Percentiles rank a stretch among this genome's conserved stretches.
phyloP scores from a whole-genome alignment of 1,139 yeast species.

The Hyphopichia khmerensis region DNA sequence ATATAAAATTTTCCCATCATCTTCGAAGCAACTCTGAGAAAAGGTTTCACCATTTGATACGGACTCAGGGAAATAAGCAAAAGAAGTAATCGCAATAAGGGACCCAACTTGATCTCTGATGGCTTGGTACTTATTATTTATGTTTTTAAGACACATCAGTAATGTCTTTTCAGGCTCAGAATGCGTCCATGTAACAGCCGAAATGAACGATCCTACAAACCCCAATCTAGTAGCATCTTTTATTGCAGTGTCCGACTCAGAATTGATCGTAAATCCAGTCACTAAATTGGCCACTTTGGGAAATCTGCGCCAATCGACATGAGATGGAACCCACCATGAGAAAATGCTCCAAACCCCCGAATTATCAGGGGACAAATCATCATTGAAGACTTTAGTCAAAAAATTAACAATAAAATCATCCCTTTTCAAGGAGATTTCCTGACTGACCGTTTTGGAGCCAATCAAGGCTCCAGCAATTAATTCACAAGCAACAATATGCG shows the following conservation, averaged over 20 bases:
- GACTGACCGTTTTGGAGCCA: slow-evolving; percentile 40
- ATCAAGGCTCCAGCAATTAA: slow-evolving; percentile 57
- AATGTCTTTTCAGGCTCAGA: slow-evolving; percentile 50
- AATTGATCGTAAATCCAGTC: slow-evolving; percentile 48
- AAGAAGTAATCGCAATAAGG: slow-evolving; percentile 56
- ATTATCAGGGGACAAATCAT: slow-evolving; percentile 76
- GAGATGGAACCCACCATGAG: slow-evolving; percentile 71
- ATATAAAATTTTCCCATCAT: slow-evolving; percentile 15
- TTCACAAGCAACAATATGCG: slow-evolving; percentile 65
- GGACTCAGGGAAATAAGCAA: slow-evolving; percentile 53
- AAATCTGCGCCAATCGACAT: slow-evolving; percentile 66
- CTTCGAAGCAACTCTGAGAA: slow-evolving; percentile 32
- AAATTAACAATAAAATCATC: slow-evolving; percentile 49
- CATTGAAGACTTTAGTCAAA: slow-evolving; percentile 46
- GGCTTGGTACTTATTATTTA: slow-evolving; percentile 67
- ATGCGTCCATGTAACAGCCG: slow-evolving; percentile 59
- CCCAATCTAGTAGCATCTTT: slow-evolving; percentile 63
- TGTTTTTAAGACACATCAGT: slow-evolving; percentile 48
- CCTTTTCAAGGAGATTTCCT: slow-evolving; percentile 26
- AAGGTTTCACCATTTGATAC: slow-evolving; percentile 43
- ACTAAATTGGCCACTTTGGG: slow-evolving; percentile 52
- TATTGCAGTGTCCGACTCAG: slow-evolving; percentile 62
- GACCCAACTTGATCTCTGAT: slow-evolving; percentile 75
- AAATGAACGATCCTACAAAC: slow-evolving; percentile 54
- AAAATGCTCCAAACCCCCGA: slow-evolving; percentile 75